A percentile compares a stretch with the other conserved stretches of the same genome.
Evolutionary conservation across 177 flowering plant species (phyloP).

Genomic region (Telopea speciosissima): DNA sequence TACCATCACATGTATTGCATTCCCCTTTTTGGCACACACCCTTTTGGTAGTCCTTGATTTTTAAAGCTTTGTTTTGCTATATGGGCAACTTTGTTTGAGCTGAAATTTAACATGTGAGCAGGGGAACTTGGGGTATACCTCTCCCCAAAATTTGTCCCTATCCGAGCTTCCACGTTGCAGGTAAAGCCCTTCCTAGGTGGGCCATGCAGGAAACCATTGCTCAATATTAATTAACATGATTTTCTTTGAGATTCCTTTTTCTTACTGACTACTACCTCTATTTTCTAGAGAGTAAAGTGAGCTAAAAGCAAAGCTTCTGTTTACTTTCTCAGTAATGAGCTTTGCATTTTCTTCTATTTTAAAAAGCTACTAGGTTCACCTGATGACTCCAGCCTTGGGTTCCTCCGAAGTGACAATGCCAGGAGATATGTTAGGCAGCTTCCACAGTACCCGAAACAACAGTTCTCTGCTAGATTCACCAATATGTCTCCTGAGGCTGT

Average conservation of each 20-base stretch:
- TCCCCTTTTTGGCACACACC: no score
- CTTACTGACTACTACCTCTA: background rate
- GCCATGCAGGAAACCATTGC: no score
- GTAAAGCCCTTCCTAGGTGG: no score
- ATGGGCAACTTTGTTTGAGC: no score
- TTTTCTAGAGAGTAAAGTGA: background rate
- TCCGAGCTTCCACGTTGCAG: background rate
- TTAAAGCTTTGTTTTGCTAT: no score
- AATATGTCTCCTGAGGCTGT: conserved; percentile 57
- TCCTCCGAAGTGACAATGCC: conserved; percentile 87
- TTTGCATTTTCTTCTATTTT: background rate
- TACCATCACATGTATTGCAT: no score
- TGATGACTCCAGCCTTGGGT: conserved; percentile 89
- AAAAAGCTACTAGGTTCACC: conserved; percentile 91
- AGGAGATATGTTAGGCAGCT: conserved; percentile 85
- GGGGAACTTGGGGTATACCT: no score
- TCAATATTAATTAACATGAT: background rate
- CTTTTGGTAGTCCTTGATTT: no score
- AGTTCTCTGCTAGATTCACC: conserved; percentile 59
- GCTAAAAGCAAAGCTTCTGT: background rate
- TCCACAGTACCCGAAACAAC: conserved; percentile 76
- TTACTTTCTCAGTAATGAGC: background rate
- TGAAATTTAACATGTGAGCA: no score
- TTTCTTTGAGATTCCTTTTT: no score
- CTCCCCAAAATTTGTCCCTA: background rate